Percentiles rank a stretch among this genome's conserved stretches.
phyloP scores from a whole-genome alignment of 2,329 filamentous ascomycete species.

The Botryotinia globosa region DNA sequence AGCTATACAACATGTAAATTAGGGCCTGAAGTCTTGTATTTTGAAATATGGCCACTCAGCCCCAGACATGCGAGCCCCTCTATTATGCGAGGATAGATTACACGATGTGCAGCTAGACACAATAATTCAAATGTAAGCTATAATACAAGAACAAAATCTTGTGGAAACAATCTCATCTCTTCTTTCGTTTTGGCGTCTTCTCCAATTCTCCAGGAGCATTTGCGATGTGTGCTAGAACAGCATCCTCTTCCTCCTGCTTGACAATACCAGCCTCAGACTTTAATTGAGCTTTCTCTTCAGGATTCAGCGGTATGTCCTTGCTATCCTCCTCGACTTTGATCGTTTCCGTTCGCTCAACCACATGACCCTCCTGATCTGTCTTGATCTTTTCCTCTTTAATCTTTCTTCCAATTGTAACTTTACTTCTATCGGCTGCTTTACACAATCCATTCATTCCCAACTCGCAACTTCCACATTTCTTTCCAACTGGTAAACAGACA shows the following conservation, averaged over 20 bases:
- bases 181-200: conserved; percentile 20
- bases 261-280: neutral
- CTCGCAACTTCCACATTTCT: conserved; percentile 79
- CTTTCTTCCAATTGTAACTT: conserved; percentile 57
- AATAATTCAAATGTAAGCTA: neutral
- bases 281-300: conserved; percentile 13
- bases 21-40: too few species aligned
- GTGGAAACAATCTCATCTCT: neutral
- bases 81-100: neutral
- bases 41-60: neutral
- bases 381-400: conserved; percentile 44
- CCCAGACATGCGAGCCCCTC: neutral
- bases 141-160: neutral
- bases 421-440: conserved; percentile 63
- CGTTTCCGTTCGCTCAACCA: conserved; percentile 34
- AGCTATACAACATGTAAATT: neutral
- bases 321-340: conserved; percentile 39
- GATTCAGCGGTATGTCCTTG: conserved; percentile 5
- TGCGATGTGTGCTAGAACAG: conserved; percentile 24
- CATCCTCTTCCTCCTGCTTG: conserved; percentile 9
- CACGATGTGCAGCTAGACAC: neutral
- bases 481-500: conserved; percentile 63
- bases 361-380: conserved; percentile 38
- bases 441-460: conserved; percentile 75
- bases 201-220: conserved; percentile 24